Evolutionary conservation across 164 flowering plant genomes (phyloP), one percentile per base, ranked within the genome.

Genomic region (Aristolochia contorta): DNA sequence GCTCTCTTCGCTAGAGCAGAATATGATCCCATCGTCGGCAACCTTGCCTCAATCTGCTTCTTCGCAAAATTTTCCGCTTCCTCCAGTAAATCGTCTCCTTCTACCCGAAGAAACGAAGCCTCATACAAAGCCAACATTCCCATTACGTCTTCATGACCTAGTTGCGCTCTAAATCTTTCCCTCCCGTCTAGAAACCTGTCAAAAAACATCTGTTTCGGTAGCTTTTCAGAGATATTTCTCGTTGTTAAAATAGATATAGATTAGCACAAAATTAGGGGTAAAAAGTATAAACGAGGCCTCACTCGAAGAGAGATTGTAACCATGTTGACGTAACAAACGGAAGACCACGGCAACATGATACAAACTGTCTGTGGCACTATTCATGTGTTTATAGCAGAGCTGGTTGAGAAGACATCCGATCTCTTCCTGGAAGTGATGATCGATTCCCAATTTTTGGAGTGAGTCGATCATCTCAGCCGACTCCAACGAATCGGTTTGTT

Each of bases 81-180:
- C 14, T 82, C 82, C 2, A 86, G 78, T 43, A 71, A 63, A 16
- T 71, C 54, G 58, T 86, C 93, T 22, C 82, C 89, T 47, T 68
- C 64, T 16, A 71, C 47, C 21, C 69, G 61, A 24, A 75, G 59
- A 12, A 63, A 61, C 60, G 78, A 59, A 6, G 79, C 76, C 65
- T 77, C 80, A 54, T 68, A 77, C 15, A 58, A 58, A 2, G 48
- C 25, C 22, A 58, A 3, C 61, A 37, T 18, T n/a, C 48, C 48
- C 43, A 8, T 43, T 45, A 21, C 50, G 9, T 45, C 48, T 12
- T 21, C 48, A 58, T 45, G 24, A 58, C 49, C 16, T 45, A 22
- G 6, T 53, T 53, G 49, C 18, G 4, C 2, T 7, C 12, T 4
- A 13, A 58, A 41, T 19, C 30, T 23, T 3, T 15, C n/a, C 10